Percentiles rank a stretch among this genome's conserved stretches.
Conservation (phyloP, 306 rosid genomes). For the Potentilla sterilis region DNA sequence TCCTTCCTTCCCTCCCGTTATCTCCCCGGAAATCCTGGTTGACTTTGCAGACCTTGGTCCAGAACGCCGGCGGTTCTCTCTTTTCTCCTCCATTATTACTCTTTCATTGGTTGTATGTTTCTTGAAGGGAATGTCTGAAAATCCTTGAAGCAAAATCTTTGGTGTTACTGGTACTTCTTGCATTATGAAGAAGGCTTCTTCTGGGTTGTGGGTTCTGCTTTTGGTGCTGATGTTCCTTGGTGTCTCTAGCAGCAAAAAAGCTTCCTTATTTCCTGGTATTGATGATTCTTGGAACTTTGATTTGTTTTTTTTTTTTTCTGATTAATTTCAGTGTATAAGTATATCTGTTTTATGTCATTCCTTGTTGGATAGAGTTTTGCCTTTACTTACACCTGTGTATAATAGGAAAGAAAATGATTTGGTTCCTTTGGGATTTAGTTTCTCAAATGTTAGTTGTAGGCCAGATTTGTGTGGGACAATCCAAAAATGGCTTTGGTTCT, state of each 20-base stretch:
- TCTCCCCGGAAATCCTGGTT: constrained; percentile 26
- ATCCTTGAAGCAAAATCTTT: not conserved
- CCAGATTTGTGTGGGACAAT: not conserved
- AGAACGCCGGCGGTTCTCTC: not conserved
- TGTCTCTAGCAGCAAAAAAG: constrained; percentile 27
- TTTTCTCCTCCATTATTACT: not conserved
- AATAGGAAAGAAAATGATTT: not conserved
- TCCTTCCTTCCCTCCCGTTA: constrained; percentile 10
- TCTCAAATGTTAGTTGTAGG: not conserved
- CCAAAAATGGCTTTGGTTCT: not conserved
- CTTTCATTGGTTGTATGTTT: constrained; percentile 16
- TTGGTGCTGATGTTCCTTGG: constrained; percentile 31
- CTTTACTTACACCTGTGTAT: not conserved
- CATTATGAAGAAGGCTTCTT: constrained; percentile 73
- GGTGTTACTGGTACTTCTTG: constrained; percentile 3
- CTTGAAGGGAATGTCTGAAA: constrained; percentile 8
- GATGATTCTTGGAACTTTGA: not conserved
- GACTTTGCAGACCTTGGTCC: constrained; percentile 25
- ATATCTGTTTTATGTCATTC: not conserved
- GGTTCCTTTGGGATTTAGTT: not conserved
- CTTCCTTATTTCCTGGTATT: constrained; percentile 35
- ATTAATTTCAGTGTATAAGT: not conserved
- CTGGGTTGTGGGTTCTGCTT: constrained; percentile 44
- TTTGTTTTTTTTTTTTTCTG: not conserved
- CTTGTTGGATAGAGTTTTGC: not conserved